Percentiles rank a stretch among this genome's conserved stretches.
Conservation (phyloP, 108 stramenopile species). For the Seminavis robusta region DNA sequence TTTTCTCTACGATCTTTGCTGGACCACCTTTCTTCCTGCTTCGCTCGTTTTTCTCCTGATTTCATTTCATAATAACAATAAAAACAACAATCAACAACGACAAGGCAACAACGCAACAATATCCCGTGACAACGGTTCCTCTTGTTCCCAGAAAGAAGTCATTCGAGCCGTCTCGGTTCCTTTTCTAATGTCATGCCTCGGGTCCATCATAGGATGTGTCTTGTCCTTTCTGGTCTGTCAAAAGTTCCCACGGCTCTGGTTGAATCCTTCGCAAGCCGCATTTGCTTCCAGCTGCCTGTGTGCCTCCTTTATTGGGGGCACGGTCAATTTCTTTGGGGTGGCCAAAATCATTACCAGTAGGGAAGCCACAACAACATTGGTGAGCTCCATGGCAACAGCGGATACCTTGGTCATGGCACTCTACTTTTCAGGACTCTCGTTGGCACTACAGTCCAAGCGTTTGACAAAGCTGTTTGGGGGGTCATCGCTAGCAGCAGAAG, state of each 20-base stretch:
- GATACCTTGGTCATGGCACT: conserved; percentile 78
- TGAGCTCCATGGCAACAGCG: conserved; percentile 70
- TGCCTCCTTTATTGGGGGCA: conserved; percentile 72
- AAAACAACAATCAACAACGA: neutral
- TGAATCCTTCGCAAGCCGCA: neutral
- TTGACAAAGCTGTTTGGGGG: conserved; percentile 7
- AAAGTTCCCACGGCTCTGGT: conserved; percentile 3
- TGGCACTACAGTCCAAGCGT: conserved; percentile 35
- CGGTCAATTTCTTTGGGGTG: conserved; percentile 70
- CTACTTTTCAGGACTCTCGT: conserved; percentile 57
- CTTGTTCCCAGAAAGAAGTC: neutral
- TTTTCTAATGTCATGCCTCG: conserved; percentile 55
- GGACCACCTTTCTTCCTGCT: conserved; percentile 60
- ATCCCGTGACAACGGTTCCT: neutral
- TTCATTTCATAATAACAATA: conserved; percentile 8
- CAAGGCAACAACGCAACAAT: neutral
- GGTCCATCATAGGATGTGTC: conserved; percentile 60
- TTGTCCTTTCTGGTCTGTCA: conserved; percentile 31
- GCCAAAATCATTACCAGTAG: conserved; percentile 29
- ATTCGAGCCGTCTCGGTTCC: conserved; percentile 38
- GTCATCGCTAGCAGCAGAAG: too few relatives aligned
- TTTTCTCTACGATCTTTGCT: conserved; percentile 59
- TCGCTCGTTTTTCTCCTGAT: conserved; percentile 58
- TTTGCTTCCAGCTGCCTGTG: conserved; percentile 39
- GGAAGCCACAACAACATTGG: conserved; percentile 4